Evolutionary conservation across 1,284 basidiomycete genomes (phyloP).

Genomic region (Apiotrichum mycotoxinovorans): DNA sequence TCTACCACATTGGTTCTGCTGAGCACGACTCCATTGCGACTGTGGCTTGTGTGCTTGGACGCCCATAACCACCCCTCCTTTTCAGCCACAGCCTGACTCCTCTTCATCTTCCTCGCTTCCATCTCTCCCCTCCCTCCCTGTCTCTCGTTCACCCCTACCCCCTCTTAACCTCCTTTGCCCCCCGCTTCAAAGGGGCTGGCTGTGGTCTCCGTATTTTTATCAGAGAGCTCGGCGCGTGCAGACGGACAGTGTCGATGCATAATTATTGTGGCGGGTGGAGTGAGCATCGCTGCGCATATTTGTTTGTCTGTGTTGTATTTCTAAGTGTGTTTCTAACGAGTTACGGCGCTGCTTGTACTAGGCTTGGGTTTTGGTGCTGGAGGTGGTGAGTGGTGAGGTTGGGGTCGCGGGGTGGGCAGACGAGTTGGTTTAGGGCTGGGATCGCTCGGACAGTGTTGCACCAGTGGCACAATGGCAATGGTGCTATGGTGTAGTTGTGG

Average conservation of each 20-base stretch:
- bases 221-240: not conserved
- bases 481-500: no score
- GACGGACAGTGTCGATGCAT: constrained; percentile 8
- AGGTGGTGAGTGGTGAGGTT: no score
- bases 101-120: not conserved
- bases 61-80: not conserved
- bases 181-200: not conserved
- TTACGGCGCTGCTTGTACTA: no score
- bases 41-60: not conserved
- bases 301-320: not conserved
- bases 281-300: not conserved
- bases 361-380: no score
- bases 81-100: not conserved
- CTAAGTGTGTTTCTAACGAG: no score
- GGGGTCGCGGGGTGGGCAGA: no score
- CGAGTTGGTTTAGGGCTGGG: no score
- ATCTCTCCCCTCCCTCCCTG: not conserved
- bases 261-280: not conserved
- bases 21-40: not conserved
- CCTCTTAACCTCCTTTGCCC: not conserved
- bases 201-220: not conserved
- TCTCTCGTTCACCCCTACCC: not conserved
- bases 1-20: no score
- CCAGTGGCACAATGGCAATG: no score
- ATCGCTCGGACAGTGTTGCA: no score